Base-by-base conservation (phyloP, 169 alveolate species). In the Fabrea salina region DNA sequence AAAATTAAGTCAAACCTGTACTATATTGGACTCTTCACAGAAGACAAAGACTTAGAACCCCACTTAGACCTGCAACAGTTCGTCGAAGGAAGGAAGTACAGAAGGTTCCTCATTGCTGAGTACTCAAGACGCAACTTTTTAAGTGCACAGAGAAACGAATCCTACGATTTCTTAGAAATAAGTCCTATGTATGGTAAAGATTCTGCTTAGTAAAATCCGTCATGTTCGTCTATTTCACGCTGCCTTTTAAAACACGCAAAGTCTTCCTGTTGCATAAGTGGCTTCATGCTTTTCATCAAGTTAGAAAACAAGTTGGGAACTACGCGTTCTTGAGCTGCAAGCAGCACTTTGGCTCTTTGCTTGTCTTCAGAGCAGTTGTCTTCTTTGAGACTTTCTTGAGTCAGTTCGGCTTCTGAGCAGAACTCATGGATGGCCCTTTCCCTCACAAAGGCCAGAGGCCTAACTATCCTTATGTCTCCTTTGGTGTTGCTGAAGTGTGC, bases 321-420 rank as follows among this genome's bases (percentile, higher is more conserved):
- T 32, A 87, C 75, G 72, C 86, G 82, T 71, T 92, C 96, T 75
- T 92, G 89, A 64, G 90, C 82, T 50, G 94, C 92, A 27, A 93
- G 59, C 67, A 92, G 70, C n/a, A 90, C 83, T 80, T 89, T 85
- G 47, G 89, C 82, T 79, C 97, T 88, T 70, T 92, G 97, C 25
- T 97, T 89, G 30, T 95, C 95, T 32, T 97, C 94, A 53, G 96
- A 97, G 76, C 99, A 97, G 22, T 98, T 98, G 1, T 98, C 98
- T 57, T 98, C 95, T 86, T 97, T 97, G 50, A 96, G 98, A 43
- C 93, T 88, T 11, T 96, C 93, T 39, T 96, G 92, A 13, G 99
- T 98, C 54, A 95, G 89, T 78, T 92, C 77, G 27, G 78, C 66
- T 72, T 89, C 86, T 41, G 79, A 75, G 22, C 97, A 93, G 83